Conservation (phyloP, 805 yeast species). For the Candida ovalis region DNA sequence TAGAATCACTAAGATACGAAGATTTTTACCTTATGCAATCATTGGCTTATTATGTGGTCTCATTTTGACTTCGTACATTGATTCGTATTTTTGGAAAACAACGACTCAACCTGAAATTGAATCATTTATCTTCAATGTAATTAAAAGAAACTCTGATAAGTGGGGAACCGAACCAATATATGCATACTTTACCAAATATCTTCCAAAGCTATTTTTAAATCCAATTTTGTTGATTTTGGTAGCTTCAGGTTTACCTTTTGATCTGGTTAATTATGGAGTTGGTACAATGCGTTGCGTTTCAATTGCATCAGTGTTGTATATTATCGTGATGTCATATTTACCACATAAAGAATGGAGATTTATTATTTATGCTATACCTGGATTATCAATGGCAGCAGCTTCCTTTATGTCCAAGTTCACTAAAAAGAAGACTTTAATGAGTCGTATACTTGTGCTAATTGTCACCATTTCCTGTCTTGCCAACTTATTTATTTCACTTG, state of each 20-base stretch:
- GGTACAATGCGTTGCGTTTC: conserved; percentile 42
- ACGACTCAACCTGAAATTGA: conserved; percentile 64
- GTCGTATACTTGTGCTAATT: conserved; percentile 24
- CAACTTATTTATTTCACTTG: conserved; percentile 39
- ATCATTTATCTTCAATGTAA: conserved; percentile 69
- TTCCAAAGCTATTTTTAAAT: conserved; percentile 43
- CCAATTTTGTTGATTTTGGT: conserved; percentile 40
- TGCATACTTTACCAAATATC: conserved; percentile 59
- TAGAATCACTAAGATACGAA: conserved; percentile 42
- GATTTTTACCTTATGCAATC: conserved; percentile 37
- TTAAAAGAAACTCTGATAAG: conserved; percentile 65
- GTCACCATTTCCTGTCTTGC: conserved; percentile 27
- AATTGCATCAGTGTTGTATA: conserved; percentile 49
- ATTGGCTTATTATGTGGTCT: conserved; percentile 54
- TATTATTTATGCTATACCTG: conserved; percentile 70
- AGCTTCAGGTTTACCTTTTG: conserved; percentile 31
- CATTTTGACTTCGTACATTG: conserved; percentile 46
- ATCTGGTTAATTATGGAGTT: conserved; percentile 26
- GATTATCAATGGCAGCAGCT: conserved; percentile 61
- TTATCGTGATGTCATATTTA: conserved; percentile 68
- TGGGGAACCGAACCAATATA: conserved; percentile 85
- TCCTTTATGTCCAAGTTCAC: conserved; percentile 21
- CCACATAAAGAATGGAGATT: conserved; percentile 97
- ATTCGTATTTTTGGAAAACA: conserved; percentile 71
- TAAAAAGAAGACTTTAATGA: conserved; percentile 9